Base-by-base conservation (phyloP, 495 filamentous ascomycete species). In the Jackrogersella minutella region DNA sequence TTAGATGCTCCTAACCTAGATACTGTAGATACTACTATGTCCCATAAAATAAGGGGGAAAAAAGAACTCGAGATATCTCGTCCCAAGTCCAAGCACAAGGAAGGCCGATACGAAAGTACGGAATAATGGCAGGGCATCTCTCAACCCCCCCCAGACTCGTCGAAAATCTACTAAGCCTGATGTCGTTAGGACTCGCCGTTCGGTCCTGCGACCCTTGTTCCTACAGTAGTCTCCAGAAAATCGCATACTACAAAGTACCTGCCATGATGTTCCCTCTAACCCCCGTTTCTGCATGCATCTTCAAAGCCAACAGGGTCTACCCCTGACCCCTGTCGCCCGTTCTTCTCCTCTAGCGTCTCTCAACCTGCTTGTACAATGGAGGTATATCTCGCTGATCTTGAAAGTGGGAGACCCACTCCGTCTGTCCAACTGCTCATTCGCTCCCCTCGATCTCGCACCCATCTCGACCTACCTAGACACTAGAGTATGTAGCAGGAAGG, bases 381-480 rank as follows among this genome's bases (percentile, higher is more conserved):
- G 62, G 60, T 69, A 66, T 63, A 69, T 70, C 62, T 62, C 62
- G 67, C 67, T 70, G 68, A 70, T 70, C 68, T 66, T 58, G 58
- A 43, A 64, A 50, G 52, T 70, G 53, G 58, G 7, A 37, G 54
- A 51, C 66, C 62, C 61, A 65, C 61, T 37, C 39, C 4, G 7
- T 14, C 17, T 62, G 28, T 46, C 57, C 34, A 24, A 11, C 14
- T 44, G 28, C 26, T 52, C 44, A 66, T 66, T 63, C 58, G 57
- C 49, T 59, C 63, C 47, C 63, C 53, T 66, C 68, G 62, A 66
- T 66, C 58, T 62, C 57, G 43, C 61, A 65, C 62, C 65, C 53
- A 69, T 64, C 60, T 64, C 28, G 33, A 62, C 58, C 44, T 49
- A 30, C 26, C 26, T 30, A 30, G 28, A 31, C 34, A 2, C 13